Base-by-base conservation (phyloP, 2,329 filamentous ascomycete genomes). In the Hansfordia pulvinata region DNA sequence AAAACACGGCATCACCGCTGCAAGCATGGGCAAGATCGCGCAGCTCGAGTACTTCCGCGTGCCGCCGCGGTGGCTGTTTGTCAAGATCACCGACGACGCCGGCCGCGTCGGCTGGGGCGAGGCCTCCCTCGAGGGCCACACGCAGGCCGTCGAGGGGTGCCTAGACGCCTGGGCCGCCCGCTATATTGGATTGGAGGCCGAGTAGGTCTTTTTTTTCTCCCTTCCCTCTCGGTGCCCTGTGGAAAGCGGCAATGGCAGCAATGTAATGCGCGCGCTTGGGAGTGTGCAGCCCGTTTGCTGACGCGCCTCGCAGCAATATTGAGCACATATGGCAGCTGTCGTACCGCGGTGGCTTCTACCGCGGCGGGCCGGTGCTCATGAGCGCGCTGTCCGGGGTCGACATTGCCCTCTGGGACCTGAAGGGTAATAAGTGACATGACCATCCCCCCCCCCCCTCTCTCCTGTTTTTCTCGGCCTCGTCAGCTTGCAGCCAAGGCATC, bases 341-440 rank as follows among this genome's bases (percentile, higher is more conserved):
- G 15, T 85, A 74, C 67, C 64, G 80, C 21, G 57, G 67, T 21
- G 69, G 70, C 0, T 88, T 86, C 49, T 86, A 86, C 48, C 63
- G 81, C 16, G 80, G 80, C 3, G 81, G 80, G 0, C 76, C 80
- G 0, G 79, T 86, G 8, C 76, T 86, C 36, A 85, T 86, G 78
- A 80, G 72, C 37, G 81, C 80, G 1, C 52, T 86, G 10, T 69
- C 77, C 1, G 81, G 81, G 3, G 70, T 86, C 27, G 80, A 86
- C 42, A 86, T 86, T 46, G 79, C 79, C 0, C 54, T 85, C 1
- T 86, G 79, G 79, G 79, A 85, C 50, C 55, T 85, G 12, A 84
- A 85, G 56, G 58, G 58, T 54, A 30, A 17, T 19, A n/a, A 13
- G 7, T 8, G 2, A 8, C 1, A 10, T 15, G 23, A 1, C 10